Evolutionary conservation across 1,284 basidiomycete genomes (phyloP).

Genomic region (Schizophyllum commune): DNA sequence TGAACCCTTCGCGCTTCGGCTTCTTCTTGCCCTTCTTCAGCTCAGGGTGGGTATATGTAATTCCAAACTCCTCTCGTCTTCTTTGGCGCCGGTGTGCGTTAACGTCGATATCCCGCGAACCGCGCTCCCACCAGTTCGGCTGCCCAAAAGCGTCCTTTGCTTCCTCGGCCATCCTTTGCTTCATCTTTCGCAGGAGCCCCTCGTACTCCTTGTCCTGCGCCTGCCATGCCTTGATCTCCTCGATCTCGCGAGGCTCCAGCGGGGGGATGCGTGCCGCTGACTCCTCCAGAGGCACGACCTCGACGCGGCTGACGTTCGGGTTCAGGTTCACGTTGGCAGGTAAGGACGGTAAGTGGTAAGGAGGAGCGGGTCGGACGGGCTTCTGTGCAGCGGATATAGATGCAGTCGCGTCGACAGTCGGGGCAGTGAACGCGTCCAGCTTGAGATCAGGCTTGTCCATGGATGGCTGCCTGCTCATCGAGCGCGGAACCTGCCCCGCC

Average conservation of each 20-base stretch:
- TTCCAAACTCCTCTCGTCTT: constrained; percentile 49
- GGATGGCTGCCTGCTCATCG: not conserved
- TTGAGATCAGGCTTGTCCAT: not conserved
- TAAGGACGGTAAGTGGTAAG: constrained; percentile 21
- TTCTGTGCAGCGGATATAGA: constrained; percentile 7
- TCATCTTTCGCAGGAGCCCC: constrained; percentile 32
- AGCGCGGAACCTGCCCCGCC: not conserved
- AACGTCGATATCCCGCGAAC: constrained; percentile 17
- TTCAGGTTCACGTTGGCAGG: constrained; percentile 40
- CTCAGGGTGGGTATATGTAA: constrained; percentile 56
- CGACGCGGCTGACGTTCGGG: constrained; percentile 56
- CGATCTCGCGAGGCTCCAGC: constrained; percentile 35
- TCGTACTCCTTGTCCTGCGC: constrained; percentile 43
- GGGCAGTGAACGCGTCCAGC: constrained; percentile 8
- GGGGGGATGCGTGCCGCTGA: constrained; percentile 47
- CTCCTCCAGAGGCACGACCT: constrained; percentile 51
- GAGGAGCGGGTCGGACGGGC: constrained; percentile 5
- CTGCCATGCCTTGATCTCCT: constrained; percentile 36
- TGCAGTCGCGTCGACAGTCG: constrained; percentile 3
- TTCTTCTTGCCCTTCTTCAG: constrained; percentile 30
- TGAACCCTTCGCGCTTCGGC: constrained; percentile 61
- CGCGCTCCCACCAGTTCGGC: constrained; percentile 20
- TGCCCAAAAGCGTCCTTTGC: constrained; percentile 24
- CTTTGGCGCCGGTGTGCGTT: constrained; percentile 32
- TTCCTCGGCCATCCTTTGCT: constrained; percentile 37